Evolutionary conservation across 345 rosid species (phyloP).

Genomic region (Aquilaria sinensis): DNA sequence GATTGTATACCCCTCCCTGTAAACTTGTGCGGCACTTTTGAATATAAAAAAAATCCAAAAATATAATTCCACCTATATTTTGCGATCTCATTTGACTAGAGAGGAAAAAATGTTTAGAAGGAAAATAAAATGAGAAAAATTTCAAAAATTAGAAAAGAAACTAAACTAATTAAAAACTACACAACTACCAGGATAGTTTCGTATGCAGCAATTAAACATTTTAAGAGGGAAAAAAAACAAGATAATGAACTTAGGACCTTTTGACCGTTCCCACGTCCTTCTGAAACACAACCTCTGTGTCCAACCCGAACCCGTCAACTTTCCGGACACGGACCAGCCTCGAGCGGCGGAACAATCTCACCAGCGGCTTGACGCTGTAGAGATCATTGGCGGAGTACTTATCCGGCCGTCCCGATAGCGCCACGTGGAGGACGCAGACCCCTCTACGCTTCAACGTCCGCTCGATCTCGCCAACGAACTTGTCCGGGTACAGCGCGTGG

Average conservation of each 20-base stretch:
- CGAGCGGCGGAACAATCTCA: constrained; percentile 44
- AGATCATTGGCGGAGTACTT: constrained; percentile 91
- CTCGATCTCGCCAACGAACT: constrained; percentile 74
- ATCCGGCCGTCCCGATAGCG: constrained; percentile 50
- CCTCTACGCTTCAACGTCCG: constrained; percentile 72
- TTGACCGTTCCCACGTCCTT: constrained; percentile 27
- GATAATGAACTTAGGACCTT: constrained; percentile 4
- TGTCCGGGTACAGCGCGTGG: constrained; percentile 73
- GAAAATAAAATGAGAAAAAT: too few species aligned
- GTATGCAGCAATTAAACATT: background rate
- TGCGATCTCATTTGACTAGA: too few species aligned
- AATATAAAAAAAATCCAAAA: too few species aligned
- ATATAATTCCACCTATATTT: too few species aligned
- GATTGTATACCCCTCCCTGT: too few species aligned
- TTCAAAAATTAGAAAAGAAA: too few species aligned
- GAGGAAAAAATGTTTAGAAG: too few species aligned
- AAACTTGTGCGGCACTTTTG: too few species aligned
- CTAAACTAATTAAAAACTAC: too few species aligned
- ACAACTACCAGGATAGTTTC: background rate
- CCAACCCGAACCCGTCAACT: constrained; percentile 93
- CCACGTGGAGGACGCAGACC: constrained; percentile 71
- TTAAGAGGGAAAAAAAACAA: background rate
- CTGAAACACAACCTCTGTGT: constrained; percentile 74
- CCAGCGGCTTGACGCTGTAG: constrained; percentile 44
- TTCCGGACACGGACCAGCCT: constrained; percentile 52